Percentiles rank a stretch among this genome's conserved stretches.
These are phyloP conservation scores for Hyphodiscus hymeniophilus DNA, from an alignment of 495 filamentous ascomycete species.

Conservation along the genomic window DNA sequence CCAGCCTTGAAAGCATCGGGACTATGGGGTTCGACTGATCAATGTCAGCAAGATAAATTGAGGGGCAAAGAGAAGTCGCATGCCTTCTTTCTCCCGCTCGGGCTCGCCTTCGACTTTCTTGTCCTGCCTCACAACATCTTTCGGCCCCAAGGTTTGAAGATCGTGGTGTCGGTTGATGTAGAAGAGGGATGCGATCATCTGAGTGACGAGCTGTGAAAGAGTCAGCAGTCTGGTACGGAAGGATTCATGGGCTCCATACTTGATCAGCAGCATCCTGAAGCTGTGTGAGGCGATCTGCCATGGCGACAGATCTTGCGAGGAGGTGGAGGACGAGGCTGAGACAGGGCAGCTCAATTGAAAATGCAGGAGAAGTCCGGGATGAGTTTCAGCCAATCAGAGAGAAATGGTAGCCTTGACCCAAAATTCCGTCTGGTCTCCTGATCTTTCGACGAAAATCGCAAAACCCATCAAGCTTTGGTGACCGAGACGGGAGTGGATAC, in stretches of 20 bases:
- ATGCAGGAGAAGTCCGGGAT: not conserved
- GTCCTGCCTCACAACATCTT: conserved; percentile 50
- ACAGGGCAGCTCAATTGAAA: not conserved
- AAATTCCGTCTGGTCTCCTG: not conserved
- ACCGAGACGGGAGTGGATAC: too few relatives aligned
- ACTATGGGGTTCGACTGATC: conserved; percentile 49
- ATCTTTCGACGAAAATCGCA: not conserved
- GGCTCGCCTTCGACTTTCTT: conserved; percentile 33
- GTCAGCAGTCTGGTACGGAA: not conserved
- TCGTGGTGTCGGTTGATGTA: conserved; percentile 80
- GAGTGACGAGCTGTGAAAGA: conserved; percentile 60
- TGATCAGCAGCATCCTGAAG: conserved; percentile 92
- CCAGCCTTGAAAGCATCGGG: conserved; percentile 59
- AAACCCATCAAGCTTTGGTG: too few relatives aligned
- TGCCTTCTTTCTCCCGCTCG: conserved; percentile 27
- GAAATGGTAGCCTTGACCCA: not conserved
- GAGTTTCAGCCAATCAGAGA: conserved; percentile 10
- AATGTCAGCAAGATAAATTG: conserved; percentile 5
- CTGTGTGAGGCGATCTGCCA: conserved; percentile 90
- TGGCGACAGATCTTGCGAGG: conserved; percentile 26
- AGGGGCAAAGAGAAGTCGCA: not conserved
- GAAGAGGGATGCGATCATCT: conserved; percentile 80
- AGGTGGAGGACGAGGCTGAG: conserved; percentile 13
- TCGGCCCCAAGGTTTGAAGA: conserved; percentile 53
- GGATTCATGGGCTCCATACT: conserved; percentile 34